Percentiles rank a stretch among this genome's conserved stretches.
These are phyloP conservation scores for Isabelozyma gotoi DNA, from an alignment of 805 yeast species.

Conservation along the genomic window DNA sequence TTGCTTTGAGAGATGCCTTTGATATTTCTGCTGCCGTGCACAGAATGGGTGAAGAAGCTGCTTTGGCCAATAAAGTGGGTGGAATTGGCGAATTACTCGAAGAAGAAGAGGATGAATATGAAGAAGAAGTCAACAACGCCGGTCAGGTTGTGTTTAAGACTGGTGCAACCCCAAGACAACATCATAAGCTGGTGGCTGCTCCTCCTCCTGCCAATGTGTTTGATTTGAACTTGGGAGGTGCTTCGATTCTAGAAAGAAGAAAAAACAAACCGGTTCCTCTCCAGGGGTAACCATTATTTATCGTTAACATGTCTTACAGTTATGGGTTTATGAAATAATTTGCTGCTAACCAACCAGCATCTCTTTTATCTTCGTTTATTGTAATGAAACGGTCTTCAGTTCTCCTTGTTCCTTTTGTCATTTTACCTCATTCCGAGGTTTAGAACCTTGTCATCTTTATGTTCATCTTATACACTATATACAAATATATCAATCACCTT, in stretches of 20 bases:
- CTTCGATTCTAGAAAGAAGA: slow-evolving; percentile 52
- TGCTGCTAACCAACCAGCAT: too few relatives aligned
- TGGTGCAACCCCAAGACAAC: slow-evolving; percentile 9
- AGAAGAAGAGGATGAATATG: slow-evolving; percentile 37
- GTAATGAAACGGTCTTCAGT: too few relatives aligned
- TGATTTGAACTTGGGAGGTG: slow-evolving; percentile 50
- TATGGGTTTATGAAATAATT: not conserved
- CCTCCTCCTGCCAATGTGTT: slow-evolving; percentile 23
- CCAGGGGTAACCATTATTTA: slow-evolving; percentile 1
- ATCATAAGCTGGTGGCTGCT: slow-evolving; percentile 7
- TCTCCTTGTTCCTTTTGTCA: not conserved
- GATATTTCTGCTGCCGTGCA: slow-evolving; percentile 86
- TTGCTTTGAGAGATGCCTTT: slow-evolving; percentile 81
- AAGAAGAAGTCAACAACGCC: slow-evolving; percentile 10
- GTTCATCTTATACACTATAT: not conserved
- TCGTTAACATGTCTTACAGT: not conserved
- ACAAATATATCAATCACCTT: not conserved
- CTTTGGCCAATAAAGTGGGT: slow-evolving; percentile 20
- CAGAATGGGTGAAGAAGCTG: slow-evolving; percentile 69
- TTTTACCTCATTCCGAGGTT: not conserved
- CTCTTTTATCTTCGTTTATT: too few relatives aligned
- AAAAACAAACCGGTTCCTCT: slow-evolving; percentile 17
- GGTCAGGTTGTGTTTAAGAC: slow-evolving; percentile 11
- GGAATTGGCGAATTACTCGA: slow-evolving; percentile 27
- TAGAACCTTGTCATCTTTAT: not conserved